Base-by-base conservation (phyloP, 2,329 filamentous ascomycete species). In the Aspergillus sp. region DNA sequence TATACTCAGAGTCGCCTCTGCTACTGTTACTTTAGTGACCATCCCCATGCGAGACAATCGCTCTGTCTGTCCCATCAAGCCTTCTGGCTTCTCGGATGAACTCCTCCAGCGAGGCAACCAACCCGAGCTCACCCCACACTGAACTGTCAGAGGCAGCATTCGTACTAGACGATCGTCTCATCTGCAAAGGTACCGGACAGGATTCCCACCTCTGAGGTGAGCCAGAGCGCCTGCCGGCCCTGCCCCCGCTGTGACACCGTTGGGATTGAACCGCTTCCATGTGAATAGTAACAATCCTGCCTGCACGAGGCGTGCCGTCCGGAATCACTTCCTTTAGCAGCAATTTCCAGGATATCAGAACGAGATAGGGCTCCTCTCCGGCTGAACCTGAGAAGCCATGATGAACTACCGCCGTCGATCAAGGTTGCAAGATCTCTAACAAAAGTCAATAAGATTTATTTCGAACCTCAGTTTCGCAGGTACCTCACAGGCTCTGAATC, bases 391-490 rank as follows among this genome's bases (percentile, higher is more conserved):
- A 3, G 21, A 51, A 14, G 27, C 23, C 33, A 51, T 33, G 33
- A 39, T 46, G 31, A 47, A 41, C 54, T 47, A 25, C 44, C 35
- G 14, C 14, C 15, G 47, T 50, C 46, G 50, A 54, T 53, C 50
- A 21, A 40, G 35, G 39, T 40, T 25, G 14, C 44, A 31, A 46
- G 43, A 45, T 57, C 55, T 51, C 49, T 44, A 37, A n/a, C 40
- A n/a, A 57, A 57, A 54, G 44, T 57, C 52, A 57, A 57, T 53
- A 49, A 57, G 21, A 53, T 57, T 49, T 53, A 57, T 23, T 17
- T 39, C 48, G 14, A 43, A 35, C 39, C 37, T 39, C 17, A 40
- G 17, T 33, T 9, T 27, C 25, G 25, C 25, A 27, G 7, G 25
- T 27, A 27, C 25, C 27, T 11, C 4, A 8, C 27, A 1, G 27